A percentile compares a stretch with the other conserved stretches of the same genome.
Evolutionary conservation across 768 basidiomycete genomes (phyloP).

Genomic region (Panellus pusillus): DNA sequence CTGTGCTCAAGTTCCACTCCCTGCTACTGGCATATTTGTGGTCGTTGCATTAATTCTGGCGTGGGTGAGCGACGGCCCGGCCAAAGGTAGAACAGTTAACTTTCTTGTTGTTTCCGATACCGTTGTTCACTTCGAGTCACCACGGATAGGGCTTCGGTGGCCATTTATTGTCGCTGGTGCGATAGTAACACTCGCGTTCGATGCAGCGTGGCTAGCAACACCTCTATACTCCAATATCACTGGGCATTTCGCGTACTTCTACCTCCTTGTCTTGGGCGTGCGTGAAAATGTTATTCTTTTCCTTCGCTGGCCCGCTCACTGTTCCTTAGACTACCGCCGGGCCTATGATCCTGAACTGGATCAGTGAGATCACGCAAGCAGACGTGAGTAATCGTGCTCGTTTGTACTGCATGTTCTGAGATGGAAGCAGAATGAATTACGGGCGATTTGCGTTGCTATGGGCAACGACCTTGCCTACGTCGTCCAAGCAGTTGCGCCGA

Average conservation of each 20-base stretch:
- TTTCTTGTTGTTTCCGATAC: too few species aligned
- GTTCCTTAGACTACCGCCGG: slow-evolving; percentile 14
- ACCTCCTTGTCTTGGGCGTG: slow-evolving; percentile 20
- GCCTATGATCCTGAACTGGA: slow-evolving; percentile 22
- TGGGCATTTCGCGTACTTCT: slow-evolving; percentile 23
- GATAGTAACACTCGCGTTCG: slow-evolving; percentile 12
- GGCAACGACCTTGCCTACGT: slow-evolving; percentile 22
- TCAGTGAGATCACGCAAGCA: slow-evolving; percentile 18
- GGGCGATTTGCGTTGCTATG: slow-evolving; percentile 20
- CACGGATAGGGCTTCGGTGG: slow-evolving; percentile 11
- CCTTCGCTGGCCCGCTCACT: not conserved
- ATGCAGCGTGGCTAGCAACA: slow-evolving; percentile 14
- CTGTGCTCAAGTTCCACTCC: slow-evolving; percentile 15
- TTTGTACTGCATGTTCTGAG: not conserved
- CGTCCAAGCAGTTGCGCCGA: slow-evolving; percentile 23
- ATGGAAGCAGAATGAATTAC: slow-evolving; percentile 17
- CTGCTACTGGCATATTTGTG: slow-evolving; percentile 17
- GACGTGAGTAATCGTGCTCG: slow-evolving; percentile 3
- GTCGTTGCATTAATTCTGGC: slow-evolving; percentile 17
- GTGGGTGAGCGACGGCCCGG: slow-evolving; percentile 20
- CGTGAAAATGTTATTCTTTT: not conserved
- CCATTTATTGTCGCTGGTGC: slow-evolving; percentile 15
- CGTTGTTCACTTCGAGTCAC: too few species aligned
- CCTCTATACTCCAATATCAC: slow-evolving; percentile 17
- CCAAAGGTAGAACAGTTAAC: slow-evolving; percentile 4